Conservation (phyloP, 495 filamentous ascomycete species). For the Echria macrotheca region DNA sequence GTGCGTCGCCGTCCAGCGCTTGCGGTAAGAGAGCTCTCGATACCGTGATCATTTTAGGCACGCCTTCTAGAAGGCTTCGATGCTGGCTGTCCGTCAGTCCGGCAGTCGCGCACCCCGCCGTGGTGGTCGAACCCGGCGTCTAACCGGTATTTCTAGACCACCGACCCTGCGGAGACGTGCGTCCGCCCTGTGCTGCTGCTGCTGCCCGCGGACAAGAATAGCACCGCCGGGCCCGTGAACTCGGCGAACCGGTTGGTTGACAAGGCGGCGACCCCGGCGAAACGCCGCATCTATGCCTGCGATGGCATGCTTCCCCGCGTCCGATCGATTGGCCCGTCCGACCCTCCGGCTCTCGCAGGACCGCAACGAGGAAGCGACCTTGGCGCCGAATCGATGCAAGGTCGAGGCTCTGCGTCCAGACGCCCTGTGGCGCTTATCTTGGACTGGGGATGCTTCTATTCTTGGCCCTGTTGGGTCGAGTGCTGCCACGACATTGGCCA, state of each 20-base stretch:
- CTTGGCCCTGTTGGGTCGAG: neutral
- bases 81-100: too few species aligned
- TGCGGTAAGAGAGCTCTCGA: too few species aligned
- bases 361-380: constrained; percentile 5
- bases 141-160: constrained; percentile 1
- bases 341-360: neutral
- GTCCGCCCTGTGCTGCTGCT: neutral
- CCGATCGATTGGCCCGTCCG: constrained; percentile 6
- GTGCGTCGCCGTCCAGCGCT: too few species aligned
- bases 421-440: constrained; percentile 24
- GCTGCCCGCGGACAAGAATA: too few species aligned
- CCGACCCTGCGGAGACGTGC: neutral
- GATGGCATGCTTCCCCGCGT: constrained; percentile 6
- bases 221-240: too few species aligned
- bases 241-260: neutral
- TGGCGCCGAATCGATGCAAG: constrained; percentile 17
- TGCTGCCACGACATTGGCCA: constrained; percentile 13
- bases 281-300: constrained; percentile 5
- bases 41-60: too few species aligned
- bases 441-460: constrained; percentile 5
- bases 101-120: neutral
- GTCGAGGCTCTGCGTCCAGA: constrained; percentile 16
- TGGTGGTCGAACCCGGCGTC: neutral
- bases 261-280: constrained; percentile 2
- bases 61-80: too few species aligned